phyloP scores from a whole-genome alignment of 148 eudicot genomes.

The Silene latifolia region DNA sequence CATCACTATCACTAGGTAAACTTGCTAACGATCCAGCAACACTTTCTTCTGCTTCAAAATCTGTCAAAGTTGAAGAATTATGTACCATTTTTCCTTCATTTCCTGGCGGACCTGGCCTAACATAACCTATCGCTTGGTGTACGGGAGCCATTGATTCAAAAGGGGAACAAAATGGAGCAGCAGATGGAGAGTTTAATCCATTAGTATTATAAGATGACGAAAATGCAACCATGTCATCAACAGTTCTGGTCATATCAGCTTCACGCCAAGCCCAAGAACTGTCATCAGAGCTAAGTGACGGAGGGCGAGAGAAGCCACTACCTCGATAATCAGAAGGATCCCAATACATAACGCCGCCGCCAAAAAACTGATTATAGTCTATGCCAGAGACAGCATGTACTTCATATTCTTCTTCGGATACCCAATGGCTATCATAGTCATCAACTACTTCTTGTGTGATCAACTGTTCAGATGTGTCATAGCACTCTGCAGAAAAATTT shows the following conservation, averaged over 20 bases:
- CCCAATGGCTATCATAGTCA: conserved; percentile 83
- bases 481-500: conserved; percentile 51
- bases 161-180: conserved; percentile 88
- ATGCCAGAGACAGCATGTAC: conserved; percentile 63
- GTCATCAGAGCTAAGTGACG: conserved; percentile 97
- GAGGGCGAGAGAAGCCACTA: conserved; percentile 83
- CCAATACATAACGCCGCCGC: conserved; percentile 99
- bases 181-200: conserved; percentile 88
- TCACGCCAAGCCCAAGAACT: conserved; percentile 98
- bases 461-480: conserved; percentile 53
- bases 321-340: conserved; percentile 87
- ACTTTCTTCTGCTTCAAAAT: conserved; percentile 61
- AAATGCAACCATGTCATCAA: conserved; percentile 99
- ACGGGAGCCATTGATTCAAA: conserved; percentile 75
- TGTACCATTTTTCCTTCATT: conserved; percentile 73
- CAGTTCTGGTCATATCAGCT: conserved; percentile 87
- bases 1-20: conserved; percentile 64
- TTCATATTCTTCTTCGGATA: conserved; percentile 92
- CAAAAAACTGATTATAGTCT: conserved; percentile 91
- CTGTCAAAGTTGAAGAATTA: conserved; percentile 55
- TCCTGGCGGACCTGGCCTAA: conserved; percentile 74
- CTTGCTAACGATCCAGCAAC: conserved; percentile 41
- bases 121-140: conserved; percentile 73
- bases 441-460: conserved; percentile 59
- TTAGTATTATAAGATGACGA: conserved; percentile 88